Percentiles rank a stretch among this genome's conserved stretches.
Conservation (phyloP, 83 land plant genomes). For the Larix sibirica region DNA sequence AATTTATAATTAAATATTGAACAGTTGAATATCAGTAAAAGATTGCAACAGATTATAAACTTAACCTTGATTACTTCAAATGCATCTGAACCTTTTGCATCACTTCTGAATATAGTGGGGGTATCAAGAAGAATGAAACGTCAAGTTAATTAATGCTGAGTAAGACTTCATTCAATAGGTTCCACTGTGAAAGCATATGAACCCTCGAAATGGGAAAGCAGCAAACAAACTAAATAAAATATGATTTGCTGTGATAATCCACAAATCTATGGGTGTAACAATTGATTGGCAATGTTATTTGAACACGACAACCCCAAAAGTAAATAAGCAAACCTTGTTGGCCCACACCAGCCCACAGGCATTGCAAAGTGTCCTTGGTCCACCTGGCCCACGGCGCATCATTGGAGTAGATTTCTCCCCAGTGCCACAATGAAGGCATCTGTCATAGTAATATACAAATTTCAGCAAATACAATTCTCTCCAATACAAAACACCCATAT, state of each 20-base stretch:
- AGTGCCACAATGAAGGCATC: slow-evolving; percentile 69
- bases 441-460: slow-evolving; percentile 17
- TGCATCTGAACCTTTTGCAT: neutral
- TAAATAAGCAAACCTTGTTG: slow-evolving; percentile 54
- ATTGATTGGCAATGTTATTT: neutral
- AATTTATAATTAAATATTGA: neutral
- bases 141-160: neutral
- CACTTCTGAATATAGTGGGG: neutral
- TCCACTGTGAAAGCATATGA: neutral
- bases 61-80: neutral
- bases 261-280: neutral
- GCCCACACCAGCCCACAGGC: slow-evolving; percentile 81
- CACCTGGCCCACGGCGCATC: slow-evolving; percentile 75
- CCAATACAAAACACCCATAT: neutral
- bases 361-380: slow-evolving; percentile 71
- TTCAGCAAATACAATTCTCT: neutral
- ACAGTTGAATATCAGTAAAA: neutral
- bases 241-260: neutral
- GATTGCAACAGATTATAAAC: neutral
- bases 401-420: slow-evolving; percentile 64
- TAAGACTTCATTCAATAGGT: neutral
- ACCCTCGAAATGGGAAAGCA: neutral
- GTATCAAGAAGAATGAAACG: neutral
- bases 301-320: neutral
- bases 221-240: neutral